A percentile compares a stretch with the other conserved stretches of the same genome.
These are phyloP conservation scores for Coemansia reversa DNA, from an alignment of 192 early-diverging fungal species.

Conservation along the genomic window DNA sequence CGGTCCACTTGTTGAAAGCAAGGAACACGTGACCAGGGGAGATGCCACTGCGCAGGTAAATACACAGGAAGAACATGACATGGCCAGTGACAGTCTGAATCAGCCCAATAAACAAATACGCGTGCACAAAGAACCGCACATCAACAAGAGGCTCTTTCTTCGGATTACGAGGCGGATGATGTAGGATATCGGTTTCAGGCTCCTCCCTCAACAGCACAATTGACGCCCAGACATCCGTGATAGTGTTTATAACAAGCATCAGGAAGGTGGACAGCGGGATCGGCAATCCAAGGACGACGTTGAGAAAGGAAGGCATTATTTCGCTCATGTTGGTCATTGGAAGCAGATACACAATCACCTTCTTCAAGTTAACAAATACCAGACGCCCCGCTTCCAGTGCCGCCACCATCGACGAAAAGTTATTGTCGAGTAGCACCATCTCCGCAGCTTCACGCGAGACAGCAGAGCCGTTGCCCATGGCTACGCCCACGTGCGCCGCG, in stretches of 20 bases:
- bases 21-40: slow-evolving; percentile 54
- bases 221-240: slow-evolving; percentile 63
- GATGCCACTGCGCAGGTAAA: slow-evolving; percentile 62
- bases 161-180: slow-evolving; percentile 67
- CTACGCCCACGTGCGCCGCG: slow-evolving; percentile 84
- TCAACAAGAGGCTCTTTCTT: slow-evolving; percentile 68
- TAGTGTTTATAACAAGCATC: slow-evolving; percentile 72
- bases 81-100: slow-evolving; percentile 66
- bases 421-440: slow-evolving; percentile 65
- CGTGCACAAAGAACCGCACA: slow-evolving; percentile 63
- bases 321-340: slow-evolving; percentile 77
- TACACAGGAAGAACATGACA: slow-evolving; percentile 72
- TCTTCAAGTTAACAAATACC: slow-evolving; percentile 84
- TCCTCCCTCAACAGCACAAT: slow-evolving; percentile 74
- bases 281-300: slow-evolving; percentile 78
- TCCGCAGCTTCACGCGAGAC: slow-evolving; percentile 71
- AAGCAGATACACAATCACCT: slow-evolving; percentile 81
- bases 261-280: slow-evolving; percentile 75
- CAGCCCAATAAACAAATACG: slow-evolving; percentile 77
- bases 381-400: slow-evolving; percentile 83
- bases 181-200: slow-evolving; percentile 74
- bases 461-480: slow-evolving; percentile 82
- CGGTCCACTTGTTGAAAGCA: slow-evolving; percentile 59
- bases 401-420: slow-evolving; percentile 64
- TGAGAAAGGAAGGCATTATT: slow-evolving; percentile 72